Evolutionary conservation across 2,329 filamentous ascomycete genomes (phyloP).

Genomic region (Alternaria metachromatica): DNA sequence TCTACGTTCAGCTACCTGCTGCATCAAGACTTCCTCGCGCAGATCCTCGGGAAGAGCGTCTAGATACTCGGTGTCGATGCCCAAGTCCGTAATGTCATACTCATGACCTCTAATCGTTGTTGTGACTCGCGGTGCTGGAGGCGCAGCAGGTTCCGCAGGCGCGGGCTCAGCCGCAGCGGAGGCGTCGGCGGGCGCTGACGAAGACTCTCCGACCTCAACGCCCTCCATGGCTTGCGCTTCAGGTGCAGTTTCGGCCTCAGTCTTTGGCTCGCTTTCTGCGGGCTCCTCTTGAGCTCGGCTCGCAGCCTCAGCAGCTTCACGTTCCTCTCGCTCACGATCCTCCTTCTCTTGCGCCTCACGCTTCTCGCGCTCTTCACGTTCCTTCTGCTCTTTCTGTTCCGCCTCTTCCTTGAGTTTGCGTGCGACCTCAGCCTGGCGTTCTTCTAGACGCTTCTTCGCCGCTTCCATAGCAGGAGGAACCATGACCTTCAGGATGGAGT

Average conservation of each 20-base stretch:
- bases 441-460: constrained; percentile 74
- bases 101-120: constrained; percentile 86
- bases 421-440: constrained; percentile 76
- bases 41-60: constrained; percentile 98
- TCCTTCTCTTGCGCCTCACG: constrained; percentile 60
- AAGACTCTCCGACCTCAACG: constrained; percentile 62
- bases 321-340: constrained; percentile 49
- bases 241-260: constrained; percentile 48
- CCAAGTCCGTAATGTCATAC: constrained; percentile 90
- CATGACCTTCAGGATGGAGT: constrained; percentile 73
- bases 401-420: constrained; percentile 67
- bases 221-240: constrained; percentile 74
- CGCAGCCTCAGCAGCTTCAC: constrained; percentile 50
- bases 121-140: constrained; percentile 67
- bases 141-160: constrained; percentile 20
- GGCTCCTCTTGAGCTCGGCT: constrained; percentile 41
- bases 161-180: constrained; percentile 29
- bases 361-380: constrained; percentile 65
- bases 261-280: constrained; percentile 26
- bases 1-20: constrained; percentile 82
- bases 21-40: constrained; percentile 92
- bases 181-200: constrained; percentile 21
- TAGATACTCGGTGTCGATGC: constrained; percentile 93
- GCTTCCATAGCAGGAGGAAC: constrained; percentile 84
- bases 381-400: constrained; percentile 67